Conservation (phyloP, 805 yeast genomes). For the Saccharomycopsis javanensis region DNA sequence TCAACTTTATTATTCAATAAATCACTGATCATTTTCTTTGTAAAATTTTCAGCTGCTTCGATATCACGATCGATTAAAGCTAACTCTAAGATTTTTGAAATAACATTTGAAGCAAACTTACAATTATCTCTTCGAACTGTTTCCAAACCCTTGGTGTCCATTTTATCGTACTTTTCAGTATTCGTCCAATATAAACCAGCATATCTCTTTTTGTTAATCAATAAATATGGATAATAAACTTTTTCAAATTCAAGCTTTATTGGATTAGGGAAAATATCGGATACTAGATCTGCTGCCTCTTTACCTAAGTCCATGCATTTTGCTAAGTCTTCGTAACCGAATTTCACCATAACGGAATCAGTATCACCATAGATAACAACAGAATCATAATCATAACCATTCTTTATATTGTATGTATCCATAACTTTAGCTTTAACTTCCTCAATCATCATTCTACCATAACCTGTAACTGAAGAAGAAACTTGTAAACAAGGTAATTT, state of each 20-base stretch:
- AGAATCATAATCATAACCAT: conserved; percentile 80
- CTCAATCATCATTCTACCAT: conserved; percentile 96
- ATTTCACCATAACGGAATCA: conserved; percentile 98
- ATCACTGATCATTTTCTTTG: conserved; percentile 81
- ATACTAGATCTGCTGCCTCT: conserved; percentile 87
- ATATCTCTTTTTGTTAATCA: conserved; percentile 92
- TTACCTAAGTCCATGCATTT: conserved; percentile 88
- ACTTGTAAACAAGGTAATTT: conserved; percentile 94
- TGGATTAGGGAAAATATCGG: conserved; percentile 68
- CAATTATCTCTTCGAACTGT: conserved; percentile 98
- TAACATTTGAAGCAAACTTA: conserved; percentile 85
- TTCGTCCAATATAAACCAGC: conserved; percentile 97
- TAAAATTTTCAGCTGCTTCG: conserved; percentile 72
- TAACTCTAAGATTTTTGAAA: conserved; percentile 78
- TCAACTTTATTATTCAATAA: conserved; percentile 85
- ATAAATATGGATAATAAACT: conserved; percentile 86
- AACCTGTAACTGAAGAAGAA: conserved; percentile 90
- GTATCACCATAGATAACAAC: conserved; percentile 97
- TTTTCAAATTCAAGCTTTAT: conserved; percentile 94
- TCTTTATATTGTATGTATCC: conserved; percentile 62
- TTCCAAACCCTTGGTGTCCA: conserved; percentile 98
- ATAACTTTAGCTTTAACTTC: conserved; percentile 81
- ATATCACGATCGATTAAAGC: conserved; percentile 86
- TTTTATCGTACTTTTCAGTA: conserved; percentile 84
- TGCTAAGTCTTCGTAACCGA: conserved; percentile 71